Evolutionary conservation across 2,329 filamentous ascomycete genomes (phyloP), one percentile per base, ranked within the genome.

Genomic region (Amesomyces nigricolor): DNA sequence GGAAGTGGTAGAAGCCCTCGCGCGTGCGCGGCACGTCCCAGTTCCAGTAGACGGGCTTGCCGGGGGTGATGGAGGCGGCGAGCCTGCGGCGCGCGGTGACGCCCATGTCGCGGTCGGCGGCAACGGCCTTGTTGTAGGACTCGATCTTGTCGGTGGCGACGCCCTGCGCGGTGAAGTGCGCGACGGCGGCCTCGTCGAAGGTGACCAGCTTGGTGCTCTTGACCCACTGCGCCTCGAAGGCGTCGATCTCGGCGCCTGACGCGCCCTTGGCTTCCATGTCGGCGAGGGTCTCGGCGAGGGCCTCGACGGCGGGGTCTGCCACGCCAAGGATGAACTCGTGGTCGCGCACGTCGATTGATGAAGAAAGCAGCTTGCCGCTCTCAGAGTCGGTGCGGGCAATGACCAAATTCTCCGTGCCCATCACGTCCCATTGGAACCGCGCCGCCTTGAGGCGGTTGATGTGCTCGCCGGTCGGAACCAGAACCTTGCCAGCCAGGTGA

Each of bases 371-470:
- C 69, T 86, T 91, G 45, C 92, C 94, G 59, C 89, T 95, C 72
- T 97, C 94, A 0, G 91, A 95, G 71, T 99, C 94, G 1, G 94
- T 97, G 56, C 94, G 86, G 2, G 94, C 94, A 68, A 99, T 94
- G 42, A 97, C 84, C 4, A 97, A 79, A 70, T 95, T 97, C 75
- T 99, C 94, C 51, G 83, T 86, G 46, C 92, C 94, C 92, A 99
- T 97, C 64, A 96, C 79, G 67, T 99, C 94, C 92, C 92, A 99
- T 68, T 99, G 94, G 75, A 96, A 96, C 57, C 94, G 86, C 3
- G 92, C 86, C 1, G 94, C 91, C 17, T 91, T 86, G 4, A 99
- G 83, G 29, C 94, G 86, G 75, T 96, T 96, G 77, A 97, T 95
- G 75, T 99, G 94, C 70, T 97, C 94, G 58, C 91, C 88, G 0